Evolutionary conservation across 2,329 filamentous ascomycete species (phyloP).

Genomic region (Sclerotiophoma versabilis): DNA sequence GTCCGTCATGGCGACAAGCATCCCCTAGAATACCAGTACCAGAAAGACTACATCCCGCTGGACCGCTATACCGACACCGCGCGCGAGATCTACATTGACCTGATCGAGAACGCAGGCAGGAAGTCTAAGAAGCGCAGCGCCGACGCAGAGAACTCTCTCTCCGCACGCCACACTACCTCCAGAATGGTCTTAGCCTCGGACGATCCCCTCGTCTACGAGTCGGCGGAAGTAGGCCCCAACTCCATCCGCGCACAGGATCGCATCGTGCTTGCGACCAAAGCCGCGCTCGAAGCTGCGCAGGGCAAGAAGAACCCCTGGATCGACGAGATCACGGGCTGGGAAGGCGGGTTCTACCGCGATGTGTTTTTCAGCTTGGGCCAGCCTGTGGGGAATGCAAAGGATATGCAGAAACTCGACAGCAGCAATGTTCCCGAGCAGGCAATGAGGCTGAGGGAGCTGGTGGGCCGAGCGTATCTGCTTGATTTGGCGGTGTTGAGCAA

Average conservation of each 20-base stretch:
- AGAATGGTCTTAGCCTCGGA: slow-evolving; percentile 76
- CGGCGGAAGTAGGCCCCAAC: slow-evolving; percentile 65
- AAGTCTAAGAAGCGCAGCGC: slow-evolving; percentile 44
- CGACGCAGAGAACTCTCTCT: slow-evolving; percentile 20
- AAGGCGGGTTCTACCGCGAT: slow-evolving; percentile 82
- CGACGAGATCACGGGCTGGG: slow-evolving; percentile 83
- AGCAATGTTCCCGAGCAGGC: slow-evolving; percentile 54
- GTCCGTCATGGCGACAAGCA: slow-evolving; percentile 81
- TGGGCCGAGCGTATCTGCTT: slow-evolving; percentile 82
- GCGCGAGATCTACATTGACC: slow-evolving; percentile 60
- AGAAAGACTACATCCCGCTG: slow-evolving; percentile 78
- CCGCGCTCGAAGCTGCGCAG: slow-evolving; percentile 51
- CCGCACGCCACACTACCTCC: slow-evolving; percentile 41
- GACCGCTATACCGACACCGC: slow-evolving; percentile 71
- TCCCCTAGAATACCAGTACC: slow-evolving; percentile 78
- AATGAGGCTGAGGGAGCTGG: slow-evolving; percentile 72
- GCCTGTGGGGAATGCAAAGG: slow-evolving; percentile 40
- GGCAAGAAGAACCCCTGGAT: slow-evolving; percentile 61
- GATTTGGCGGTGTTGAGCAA: slow-evolving; percentile 77
- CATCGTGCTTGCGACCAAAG: slow-evolving; percentile 76
- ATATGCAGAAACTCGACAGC: slow-evolving; percentile 29
- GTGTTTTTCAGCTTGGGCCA: slow-evolving; percentile 81
- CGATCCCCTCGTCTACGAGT: slow-evolving; percentile 76
- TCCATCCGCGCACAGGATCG: slow-evolving; percentile 72
- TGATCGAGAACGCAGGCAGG: slow-evolving; percentile 39